A percentile compares a stretch with the other conserved stretches of the same genome.
Conservation (phyloP, 805 yeast genomes). For the Ogataea paraovalis region DNA sequence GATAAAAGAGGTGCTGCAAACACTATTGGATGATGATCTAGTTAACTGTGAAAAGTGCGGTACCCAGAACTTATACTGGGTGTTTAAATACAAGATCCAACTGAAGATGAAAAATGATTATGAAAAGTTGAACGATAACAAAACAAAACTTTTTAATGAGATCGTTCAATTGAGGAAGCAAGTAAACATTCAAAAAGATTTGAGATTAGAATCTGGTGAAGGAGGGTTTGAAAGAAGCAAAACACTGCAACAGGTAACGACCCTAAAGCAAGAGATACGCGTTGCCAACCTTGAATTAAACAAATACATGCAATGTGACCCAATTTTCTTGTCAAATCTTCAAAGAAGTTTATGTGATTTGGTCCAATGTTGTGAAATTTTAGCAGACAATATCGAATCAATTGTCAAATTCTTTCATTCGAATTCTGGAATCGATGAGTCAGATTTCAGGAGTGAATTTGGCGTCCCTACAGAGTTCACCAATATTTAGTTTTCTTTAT, state of each 20-base stretch:
- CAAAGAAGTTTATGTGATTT: neutral
- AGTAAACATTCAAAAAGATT: conserved; percentile 7
- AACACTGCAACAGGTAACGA: conserved; percentile 8
- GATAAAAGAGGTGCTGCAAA: conserved; percentile 46
- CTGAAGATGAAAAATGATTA: conserved; percentile 10
- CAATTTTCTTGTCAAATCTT: neutral
- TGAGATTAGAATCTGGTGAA: neutral
- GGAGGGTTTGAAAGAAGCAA: conserved; percentile 6
- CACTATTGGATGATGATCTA: conserved; percentile 45
- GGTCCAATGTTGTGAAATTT: conserved; percentile 7
- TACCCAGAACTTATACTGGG: conserved; percentile 47
- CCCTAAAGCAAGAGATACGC: neutral
- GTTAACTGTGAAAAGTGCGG: conserved; percentile 56
- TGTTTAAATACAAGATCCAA: conserved; percentile 34
- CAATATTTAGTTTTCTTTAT: neutral
- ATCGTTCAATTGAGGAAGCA: conserved; percentile 7
- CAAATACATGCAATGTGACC: neutral
- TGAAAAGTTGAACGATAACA: conserved; percentile 12
- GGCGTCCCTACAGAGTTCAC: conserved; percentile 41
- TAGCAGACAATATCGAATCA: conserved; percentile 39
- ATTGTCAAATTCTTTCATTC: conserved; percentile 35
- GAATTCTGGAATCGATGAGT: conserved; percentile 27
- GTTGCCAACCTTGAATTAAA: neutral
- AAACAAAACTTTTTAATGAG: conserved; percentile 11
- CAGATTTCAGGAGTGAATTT: conserved; percentile 35